Evolutionary conservation across 306 rosid species (phyloP), one percentile per base, ranked within the genome.

Genomic region (Urtica urens): DNA sequence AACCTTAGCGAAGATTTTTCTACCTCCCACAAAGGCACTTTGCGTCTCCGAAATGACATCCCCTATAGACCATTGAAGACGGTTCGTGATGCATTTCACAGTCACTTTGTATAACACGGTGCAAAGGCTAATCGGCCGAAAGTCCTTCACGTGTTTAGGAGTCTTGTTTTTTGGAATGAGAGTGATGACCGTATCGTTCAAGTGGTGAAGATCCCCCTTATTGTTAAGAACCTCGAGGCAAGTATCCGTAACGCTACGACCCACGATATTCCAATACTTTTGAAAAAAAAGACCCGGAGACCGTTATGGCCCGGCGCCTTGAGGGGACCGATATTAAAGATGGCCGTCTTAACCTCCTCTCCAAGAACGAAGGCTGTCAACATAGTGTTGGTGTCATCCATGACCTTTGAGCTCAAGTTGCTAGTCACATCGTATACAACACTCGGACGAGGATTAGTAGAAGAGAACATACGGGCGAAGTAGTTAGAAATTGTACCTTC

Each of bases 81-180:
- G 17, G 45, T 39, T 14, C 4, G 45, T 30, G 6, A 30, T 5
- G 11, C 6, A 30, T 11, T 11, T 30, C 35, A 11, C 6, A 5
- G 11, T 11, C 7, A 39, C 15, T 16, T 39, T 39, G 45, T 39
- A 39, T 7, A 7, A 6, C 4, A 39, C 45, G 45, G 7, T 39
- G n/a, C 45, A 39, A 14, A 39, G 45, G 45, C 45, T 39, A 39
- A 39, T 39, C 9, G 45, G 45, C 5, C 45, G n/a, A 16, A 39
- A 39, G 4, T 39, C 45, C 7, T 7, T 33, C 7, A 33, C 38
- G 7, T 33, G 7, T 7, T 7, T 33, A 7, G 38, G 38, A 33
- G 38, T 33, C 38, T 6, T 6, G 7, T 33, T 33, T 33, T 6
- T 7, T n/a, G n/a, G 45, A 16, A 39, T 7, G 4, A 39, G 17